These are phyloP conservation scores for Gymnopus androsaceus DNA, from an alignment of 1,284 basidiomycete genomes.

Conservation along the genomic window DNA sequence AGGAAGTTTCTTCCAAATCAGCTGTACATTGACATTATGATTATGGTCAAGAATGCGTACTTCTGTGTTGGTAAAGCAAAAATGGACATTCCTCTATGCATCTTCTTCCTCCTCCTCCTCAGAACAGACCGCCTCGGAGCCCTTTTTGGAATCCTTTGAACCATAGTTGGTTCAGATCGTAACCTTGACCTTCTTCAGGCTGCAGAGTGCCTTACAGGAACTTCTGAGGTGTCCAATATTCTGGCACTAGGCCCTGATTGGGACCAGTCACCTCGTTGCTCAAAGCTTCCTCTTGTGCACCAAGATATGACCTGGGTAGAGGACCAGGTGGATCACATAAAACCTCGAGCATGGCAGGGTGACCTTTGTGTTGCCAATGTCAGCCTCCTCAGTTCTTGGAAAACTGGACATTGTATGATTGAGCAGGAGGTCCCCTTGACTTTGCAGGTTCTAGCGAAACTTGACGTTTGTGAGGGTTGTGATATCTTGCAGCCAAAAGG, in stretches of 20 bases:
- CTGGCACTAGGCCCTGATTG: slow-evolving; percentile 37
- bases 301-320: not conserved
- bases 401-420: not conserved
- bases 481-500: not conserved
- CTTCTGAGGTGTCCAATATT: slow-evolving; percentile 33
- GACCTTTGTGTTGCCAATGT: not conserved
- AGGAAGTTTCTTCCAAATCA: slow-evolving; percentile 29
- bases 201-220: slow-evolving; percentile 27
- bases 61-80: slow-evolving; percentile 41
- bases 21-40: slow-evolving; percentile 36
- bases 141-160: slow-evolving; percentile 36
- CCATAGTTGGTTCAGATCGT: slow-evolving; percentile 35
- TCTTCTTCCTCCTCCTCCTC: too few species aligned
- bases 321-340: not conserved
- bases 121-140: slow-evolving; percentile 39
- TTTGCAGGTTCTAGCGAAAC: not conserved
- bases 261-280: slow-evolving; percentile 32
- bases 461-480: too few species aligned
- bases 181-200: slow-evolving; percentile 36
- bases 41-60: slow-evolving; percentile 40
- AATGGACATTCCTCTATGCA: slow-evolving; percentile 27
- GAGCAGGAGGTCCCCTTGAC: not conserved
- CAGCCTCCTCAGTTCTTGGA: not conserved
- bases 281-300: slow-evolving; percentile 11
- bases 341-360: not conserved